Base-by-base conservation (phyloP, 306 rosid genomes). In the Amphicarpaea edgeworthii region DNA sequence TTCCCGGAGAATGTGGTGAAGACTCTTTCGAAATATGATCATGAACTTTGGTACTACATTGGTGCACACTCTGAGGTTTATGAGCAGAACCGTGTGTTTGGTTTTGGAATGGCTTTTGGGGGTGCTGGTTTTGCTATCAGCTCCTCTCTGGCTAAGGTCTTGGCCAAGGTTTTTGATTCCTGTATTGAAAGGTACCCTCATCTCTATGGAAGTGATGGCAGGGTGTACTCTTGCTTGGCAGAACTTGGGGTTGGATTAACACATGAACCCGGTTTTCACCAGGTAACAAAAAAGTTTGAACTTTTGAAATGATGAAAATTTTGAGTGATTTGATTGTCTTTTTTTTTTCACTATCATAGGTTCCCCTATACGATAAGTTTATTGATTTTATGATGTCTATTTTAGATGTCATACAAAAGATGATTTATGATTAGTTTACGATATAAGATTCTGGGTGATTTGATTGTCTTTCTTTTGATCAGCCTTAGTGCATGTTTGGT, bases 71-170 rank as follows among this genome's bases (percentile, higher is more conserved):
- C 96, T 0, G 97, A 95, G 87, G 83, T 84, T 12, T 87, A 84
- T 34, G 89, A 86, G 70, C 96, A 92, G 80, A 90, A 87, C 76
- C 79, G 73, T 21, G 1, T 73, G 5, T 92, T 91, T 20, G 86
- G 90, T 10, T 92, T 88, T 58, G 92, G 83, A 15, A 95, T 92
- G 97, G 98, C 96, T 69, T 90, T 86, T 64, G 95, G 95, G 3
- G 98, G 98, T 16, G 98, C 93, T 6, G 98, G 97, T 63, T 90
- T 95, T 58, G 98, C 95, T 60, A 81, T 95, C 58, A 92, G 97
- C 55, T 81, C 83, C 38, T 84, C 98, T 50, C 68, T 92, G 1
- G 97, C 96, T 0, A 76, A 73, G 57, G 87, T 80, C 9, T 64
- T 94, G 63, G 93, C 87, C 3, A 92, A 86, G 70, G 86, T 89